These are phyloP conservation scores for Sanghuangporus sanghuang DNA, from an alignment of 1,284 basidiomycete species.

Conservation along the genomic window DNA sequence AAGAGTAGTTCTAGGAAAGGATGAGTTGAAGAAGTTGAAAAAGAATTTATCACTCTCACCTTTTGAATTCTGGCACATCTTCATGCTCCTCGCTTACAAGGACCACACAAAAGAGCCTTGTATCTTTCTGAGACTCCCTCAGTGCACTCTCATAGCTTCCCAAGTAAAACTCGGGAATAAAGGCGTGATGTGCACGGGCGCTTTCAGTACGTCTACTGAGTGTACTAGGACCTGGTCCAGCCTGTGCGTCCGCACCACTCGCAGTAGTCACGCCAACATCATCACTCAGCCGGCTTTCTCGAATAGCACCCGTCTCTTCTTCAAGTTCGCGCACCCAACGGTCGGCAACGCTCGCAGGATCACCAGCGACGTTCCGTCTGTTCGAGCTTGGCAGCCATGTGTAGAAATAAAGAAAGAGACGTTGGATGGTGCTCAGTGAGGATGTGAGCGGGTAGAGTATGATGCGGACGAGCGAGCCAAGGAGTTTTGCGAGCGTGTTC, in stretches of 20 bases:
- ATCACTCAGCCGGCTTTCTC: slow-evolving; percentile 35
- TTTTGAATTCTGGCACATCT: slow-evolving; percentile 82
- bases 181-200: slow-evolving; percentile 29
- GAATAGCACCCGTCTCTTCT: slow-evolving; percentile 73
- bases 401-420: slow-evolving; percentile 14
- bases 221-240: slow-evolving; percentile 21
- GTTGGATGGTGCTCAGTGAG: slow-evolving; percentile 11
- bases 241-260: slow-evolving; percentile 31
- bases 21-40: not conserved
- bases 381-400: slow-evolving; percentile 6
- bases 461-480: slow-evolving; percentile 9
- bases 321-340: slow-evolving; percentile 74
- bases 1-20: slow-evolving; percentile 56
- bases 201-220: slow-evolving; percentile 21
- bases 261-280: slow-evolving; percentile 25
- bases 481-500: not conserved
- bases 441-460: slow-evolving; percentile 14
- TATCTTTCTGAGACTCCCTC: slow-evolving; percentile 62
- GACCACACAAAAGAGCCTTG: slow-evolving; percentile 74
- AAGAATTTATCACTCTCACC: slow-evolving; percentile 34
- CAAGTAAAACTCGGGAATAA: slow-evolving; percentile 75
- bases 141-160: slow-evolving; percentile 84
- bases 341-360: slow-evolving; percentile 51
- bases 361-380: slow-evolving; percentile 22
- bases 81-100: slow-evolving; percentile 92